Evolutionary conservation across 805 yeast species (phyloP).

Genomic region (Lipomyces spencermartinsiae): DNA sequence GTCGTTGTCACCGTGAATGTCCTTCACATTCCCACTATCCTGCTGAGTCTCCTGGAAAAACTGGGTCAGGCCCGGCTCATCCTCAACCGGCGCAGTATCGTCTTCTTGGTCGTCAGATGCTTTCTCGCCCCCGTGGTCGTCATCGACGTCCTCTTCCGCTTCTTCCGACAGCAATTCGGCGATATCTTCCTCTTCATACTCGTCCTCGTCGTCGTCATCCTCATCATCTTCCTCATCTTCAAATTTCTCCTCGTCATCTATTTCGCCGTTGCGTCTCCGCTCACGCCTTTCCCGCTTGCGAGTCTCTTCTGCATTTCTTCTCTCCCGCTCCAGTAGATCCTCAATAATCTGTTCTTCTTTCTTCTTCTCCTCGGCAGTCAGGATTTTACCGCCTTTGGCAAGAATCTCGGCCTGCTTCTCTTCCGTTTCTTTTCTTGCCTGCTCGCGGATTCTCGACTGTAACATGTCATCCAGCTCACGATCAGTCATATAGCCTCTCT

Average conservation of each 20-base stretch:
- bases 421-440: conserved; percentile 19
- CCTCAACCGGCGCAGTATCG: conserved; percentile 4
- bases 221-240: conserved; percentile 20
- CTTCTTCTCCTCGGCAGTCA: conserved; percentile 27
- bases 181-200: conserved; percentile 20
- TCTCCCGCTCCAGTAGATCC: conserved; percentile 32
- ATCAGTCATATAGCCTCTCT: conserved; percentile 20
- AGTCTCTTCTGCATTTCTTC: conserved; percentile 29
- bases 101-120: conserved; percentile 11
- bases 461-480: conserved; percentile 19
- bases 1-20: conserved; percentile 27
- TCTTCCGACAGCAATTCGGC: conserved; percentile 15
- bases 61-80: neutral
- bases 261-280: conserved; percentile 10
- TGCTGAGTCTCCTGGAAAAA: neutral
- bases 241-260: conserved; percentile 23
- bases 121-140: neutral
- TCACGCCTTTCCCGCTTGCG: conserved; percentile 25
- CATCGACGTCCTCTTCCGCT: conserved; percentile 18
- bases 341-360: conserved; percentile 33
- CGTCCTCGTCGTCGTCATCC: conserved; percentile 28
- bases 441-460: conserved; percentile 19
- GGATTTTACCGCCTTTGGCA: conserved; percentile 21
- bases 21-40: neutral
- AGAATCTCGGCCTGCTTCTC: conserved; percentile 17